Conservation (phyloP, 2,329 filamentous ascomycete species). For the Akanthomyces dipterigenus region DNA sequence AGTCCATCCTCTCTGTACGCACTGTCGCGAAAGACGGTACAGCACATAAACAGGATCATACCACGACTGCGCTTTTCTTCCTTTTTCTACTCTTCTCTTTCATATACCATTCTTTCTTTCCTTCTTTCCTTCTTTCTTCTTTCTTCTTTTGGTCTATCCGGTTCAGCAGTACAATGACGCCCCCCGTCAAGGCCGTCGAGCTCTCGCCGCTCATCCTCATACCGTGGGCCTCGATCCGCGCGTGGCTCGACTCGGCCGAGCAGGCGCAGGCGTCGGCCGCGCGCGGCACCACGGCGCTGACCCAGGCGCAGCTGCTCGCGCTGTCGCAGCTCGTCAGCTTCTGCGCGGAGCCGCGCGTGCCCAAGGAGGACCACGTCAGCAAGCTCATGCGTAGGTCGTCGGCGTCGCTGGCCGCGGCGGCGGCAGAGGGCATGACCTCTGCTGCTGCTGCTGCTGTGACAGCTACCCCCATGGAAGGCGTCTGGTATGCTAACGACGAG, state of each 20-base stretch:
- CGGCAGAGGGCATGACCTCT: not conserved
- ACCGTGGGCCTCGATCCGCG: constrained; percentile 29
- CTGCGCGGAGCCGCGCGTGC: constrained; percentile 20
- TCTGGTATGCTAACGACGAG: not conserved
- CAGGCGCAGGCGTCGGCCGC: constrained; percentile 21
- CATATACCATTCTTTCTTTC: not conserved
- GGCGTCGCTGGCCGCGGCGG: too few relatives aligned
- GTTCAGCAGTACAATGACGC: not conserved
- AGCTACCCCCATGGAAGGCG: not conserved
- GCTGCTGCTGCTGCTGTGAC: too few relatives aligned
- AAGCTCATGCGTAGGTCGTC: constrained; percentile 20
- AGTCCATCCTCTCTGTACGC: not conserved
- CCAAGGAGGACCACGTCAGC: constrained; percentile 23
- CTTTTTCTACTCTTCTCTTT: not conserved
- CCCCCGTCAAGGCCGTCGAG: not conserved
- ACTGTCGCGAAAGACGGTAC: not conserved
- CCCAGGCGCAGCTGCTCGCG: constrained; percentile 31
- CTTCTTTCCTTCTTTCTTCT: not conserved
- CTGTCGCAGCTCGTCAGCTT: constrained; percentile 33
- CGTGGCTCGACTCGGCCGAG: constrained; percentile 36
- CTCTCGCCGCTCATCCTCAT: constrained; percentile 15
- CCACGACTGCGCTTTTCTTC: not conserved
- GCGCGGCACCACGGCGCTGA: constrained; percentile 17
- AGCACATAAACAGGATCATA: not conserved
- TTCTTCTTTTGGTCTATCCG: not conserved